Conservation (phyloP, 2,329 filamentous ascomycete species). For the Parafenestella ontariensis region DNA sequence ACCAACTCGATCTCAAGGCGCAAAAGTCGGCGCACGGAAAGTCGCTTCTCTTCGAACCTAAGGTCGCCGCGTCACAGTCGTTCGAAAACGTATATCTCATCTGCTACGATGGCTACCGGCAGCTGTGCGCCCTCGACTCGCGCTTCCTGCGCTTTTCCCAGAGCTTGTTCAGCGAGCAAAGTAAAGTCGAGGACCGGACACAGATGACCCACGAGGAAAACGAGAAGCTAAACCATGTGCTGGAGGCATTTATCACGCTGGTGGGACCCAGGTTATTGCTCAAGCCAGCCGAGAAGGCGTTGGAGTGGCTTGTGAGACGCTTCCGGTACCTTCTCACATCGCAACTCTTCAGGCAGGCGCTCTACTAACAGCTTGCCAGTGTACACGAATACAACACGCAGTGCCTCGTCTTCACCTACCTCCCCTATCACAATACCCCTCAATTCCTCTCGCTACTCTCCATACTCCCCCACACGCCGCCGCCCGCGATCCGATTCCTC, state of each 20-base stretch:
- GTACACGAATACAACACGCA: constrained; percentile 91
- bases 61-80: constrained; percentile 83
- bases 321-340: constrained; percentile 62
- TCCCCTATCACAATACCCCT: constrained; percentile 88
- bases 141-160: constrained; percentile 77
- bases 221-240: constrained; percentile 74
- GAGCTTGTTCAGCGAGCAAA: constrained; percentile 92
- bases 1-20: constrained; percentile 89
- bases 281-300: constrained; percentile 84
- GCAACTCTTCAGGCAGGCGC: too few relatives aligned
- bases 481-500: constrained; percentile 81
- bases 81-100: constrained; percentile 88
- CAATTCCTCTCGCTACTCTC: constrained; percentile 86
- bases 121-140: constrained; percentile 84
- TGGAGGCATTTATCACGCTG: constrained; percentile 84
- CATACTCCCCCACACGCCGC: constrained; percentile 79
- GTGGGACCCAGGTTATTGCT: constrained; percentile 78
- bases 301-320: constrained; percentile 93
- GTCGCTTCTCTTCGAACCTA: constrained; percentile 90
- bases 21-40: constrained; percentile 92
- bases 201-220: constrained; percentile 86
- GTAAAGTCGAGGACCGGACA: constrained; percentile 84
- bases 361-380: not conserved
- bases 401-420: constrained; percentile 79
- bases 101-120: constrained; percentile 87